A percentile compares a stretch with the other conserved stretches of the same genome.
Evolutionary conservation across 177 flowering plant species (phyloP).

Genomic region (Vitis hybrid): DNA sequence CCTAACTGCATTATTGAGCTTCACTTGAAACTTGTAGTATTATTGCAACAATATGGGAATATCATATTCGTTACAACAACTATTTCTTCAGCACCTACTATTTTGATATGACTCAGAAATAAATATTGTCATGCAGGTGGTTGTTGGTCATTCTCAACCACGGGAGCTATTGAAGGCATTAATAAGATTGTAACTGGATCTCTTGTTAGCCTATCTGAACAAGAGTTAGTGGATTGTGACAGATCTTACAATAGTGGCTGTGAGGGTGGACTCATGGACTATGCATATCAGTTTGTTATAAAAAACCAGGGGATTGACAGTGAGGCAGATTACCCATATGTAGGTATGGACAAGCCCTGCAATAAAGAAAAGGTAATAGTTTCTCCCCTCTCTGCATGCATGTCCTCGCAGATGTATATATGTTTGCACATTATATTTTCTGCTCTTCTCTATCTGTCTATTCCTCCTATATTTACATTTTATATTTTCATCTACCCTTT

Average conservation of each 20-base stretch:
- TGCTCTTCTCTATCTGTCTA: neutral
- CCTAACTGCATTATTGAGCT: too few species aligned
- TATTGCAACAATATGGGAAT: too few species aligned
- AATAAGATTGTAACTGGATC: slow-evolving; percentile 84
- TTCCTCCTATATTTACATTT: neutral
- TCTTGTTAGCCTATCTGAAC: slow-evolving; percentile 91
- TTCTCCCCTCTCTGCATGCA: neutral
- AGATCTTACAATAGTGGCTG: slow-evolving; percentile 76
- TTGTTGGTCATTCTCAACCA: slow-evolving; percentile 98
- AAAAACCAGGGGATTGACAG: slow-evolving; percentile 86
- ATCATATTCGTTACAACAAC: too few species aligned
- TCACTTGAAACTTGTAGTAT: too few species aligned
- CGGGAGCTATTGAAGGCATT: slow-evolving; percentile 94
- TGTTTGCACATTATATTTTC: neutral
- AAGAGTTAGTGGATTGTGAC: slow-evolving; percentile 90
- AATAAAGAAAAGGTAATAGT: slow-evolving; percentile 55
- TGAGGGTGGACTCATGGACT: slow-evolving; percentile 93
- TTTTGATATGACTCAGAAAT: neutral
- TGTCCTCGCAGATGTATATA: neutral
- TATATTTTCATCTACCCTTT: neutral
- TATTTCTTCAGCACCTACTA: neutral
- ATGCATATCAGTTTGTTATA: slow-evolving; percentile 73
- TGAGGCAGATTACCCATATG: slow-evolving; percentile 82
- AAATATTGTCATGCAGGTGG: slow-evolving; percentile 52
- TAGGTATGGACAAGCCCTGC: slow-evolving; percentile 50